Percentiles rank a stretch among this genome's conserved stretches.
Evolutionary conservation across 768 basidiomycete genomes (phyloP).

Genomic region (Dacryopinax primogenitus): DNA sequence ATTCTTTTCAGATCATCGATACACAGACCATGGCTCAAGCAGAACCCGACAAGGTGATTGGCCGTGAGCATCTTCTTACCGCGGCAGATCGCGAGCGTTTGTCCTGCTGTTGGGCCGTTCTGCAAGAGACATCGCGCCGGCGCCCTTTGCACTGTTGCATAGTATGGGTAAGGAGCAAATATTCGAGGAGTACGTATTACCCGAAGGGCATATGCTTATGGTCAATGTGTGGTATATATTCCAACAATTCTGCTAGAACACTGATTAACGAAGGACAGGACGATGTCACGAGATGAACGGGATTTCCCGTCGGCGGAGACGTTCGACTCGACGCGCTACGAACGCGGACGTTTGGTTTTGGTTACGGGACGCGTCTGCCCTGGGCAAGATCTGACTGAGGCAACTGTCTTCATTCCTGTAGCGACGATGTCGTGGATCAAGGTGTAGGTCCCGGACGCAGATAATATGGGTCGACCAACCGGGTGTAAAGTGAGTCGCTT

Average conservation of each 20-base stretch:
- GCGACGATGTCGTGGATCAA: not conserved
- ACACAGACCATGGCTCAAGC: too few relatives aligned
- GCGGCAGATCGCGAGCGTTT: too few relatives aligned
- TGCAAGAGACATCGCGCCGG: not conserved
- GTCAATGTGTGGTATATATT: not conserved
- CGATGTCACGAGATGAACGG: not conserved
- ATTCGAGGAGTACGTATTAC: not conserved
- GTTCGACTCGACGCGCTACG: not conserved
- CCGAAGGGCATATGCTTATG: not conserved
- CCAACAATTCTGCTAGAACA: not conserved
- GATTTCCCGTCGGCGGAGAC: not conserved
- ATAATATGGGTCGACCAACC: not conserved
- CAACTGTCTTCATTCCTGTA: not conserved
- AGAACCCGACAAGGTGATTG: too few relatives aligned
- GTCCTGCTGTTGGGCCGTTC: not conserved
- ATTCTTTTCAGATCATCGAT: too few relatives aligned
- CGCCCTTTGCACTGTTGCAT: not conserved
- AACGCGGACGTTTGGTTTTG: too few relatives aligned
- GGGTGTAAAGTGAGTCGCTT: not conserved
- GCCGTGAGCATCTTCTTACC: too few relatives aligned
- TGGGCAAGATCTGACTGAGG: not conserved
- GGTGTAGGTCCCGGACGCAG: too few relatives aligned
- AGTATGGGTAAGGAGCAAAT: not conserved
- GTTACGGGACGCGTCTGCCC: not conserved
- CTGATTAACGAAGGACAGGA: not conserved